Evolutionary conservation across 2,329 filamentous ascomycete species (phyloP).

Genomic region (Fusarium sp.): DNA sequence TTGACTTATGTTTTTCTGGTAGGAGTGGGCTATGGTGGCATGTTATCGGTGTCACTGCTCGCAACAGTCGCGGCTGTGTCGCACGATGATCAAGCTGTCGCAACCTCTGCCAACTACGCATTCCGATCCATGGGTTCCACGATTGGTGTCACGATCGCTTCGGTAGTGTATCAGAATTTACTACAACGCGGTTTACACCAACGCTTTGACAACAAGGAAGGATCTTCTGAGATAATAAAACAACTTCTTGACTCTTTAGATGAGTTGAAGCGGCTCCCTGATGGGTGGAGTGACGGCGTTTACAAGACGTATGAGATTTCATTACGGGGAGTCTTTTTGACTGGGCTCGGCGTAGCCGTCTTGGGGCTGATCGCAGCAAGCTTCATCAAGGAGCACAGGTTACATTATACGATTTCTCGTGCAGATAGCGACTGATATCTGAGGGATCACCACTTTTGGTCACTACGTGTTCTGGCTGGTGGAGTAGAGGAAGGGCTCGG

Average conservation of each 20-base stretch:
- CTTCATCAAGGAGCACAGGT: not conserved
- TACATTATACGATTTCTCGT: not conserved
- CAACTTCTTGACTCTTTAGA: not conserved
- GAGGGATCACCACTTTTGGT: accelerated
- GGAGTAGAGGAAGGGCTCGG: accelerated
- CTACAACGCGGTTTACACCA: not conserved
- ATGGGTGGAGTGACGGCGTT: not conserved
- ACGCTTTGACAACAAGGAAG: not conserved
- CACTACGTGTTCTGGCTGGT: too few relatives aligned
- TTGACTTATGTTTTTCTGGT: not conserved
- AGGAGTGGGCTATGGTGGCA: not conserved
- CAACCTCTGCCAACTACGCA: not conserved
- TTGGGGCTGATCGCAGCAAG: not conserved
- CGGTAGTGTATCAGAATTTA: not conserved
- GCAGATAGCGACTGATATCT: not conserved
- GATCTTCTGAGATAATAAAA: not conserved
- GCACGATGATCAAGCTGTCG: not conserved
- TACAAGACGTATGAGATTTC: not conserved
- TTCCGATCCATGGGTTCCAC: not conserved
- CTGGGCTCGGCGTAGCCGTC: not conserved
- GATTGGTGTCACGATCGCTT: not conserved
- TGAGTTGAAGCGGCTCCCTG: not conserved
- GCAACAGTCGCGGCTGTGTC: not conserved
- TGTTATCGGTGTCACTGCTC: not conserved
- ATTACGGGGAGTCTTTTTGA: not conserved